These are phyloP conservation scores for Pyrenochaeta sp. DNA, from an alignment of 2,329 filamentous ascomycete species.

Conservation along the genomic window DNA sequence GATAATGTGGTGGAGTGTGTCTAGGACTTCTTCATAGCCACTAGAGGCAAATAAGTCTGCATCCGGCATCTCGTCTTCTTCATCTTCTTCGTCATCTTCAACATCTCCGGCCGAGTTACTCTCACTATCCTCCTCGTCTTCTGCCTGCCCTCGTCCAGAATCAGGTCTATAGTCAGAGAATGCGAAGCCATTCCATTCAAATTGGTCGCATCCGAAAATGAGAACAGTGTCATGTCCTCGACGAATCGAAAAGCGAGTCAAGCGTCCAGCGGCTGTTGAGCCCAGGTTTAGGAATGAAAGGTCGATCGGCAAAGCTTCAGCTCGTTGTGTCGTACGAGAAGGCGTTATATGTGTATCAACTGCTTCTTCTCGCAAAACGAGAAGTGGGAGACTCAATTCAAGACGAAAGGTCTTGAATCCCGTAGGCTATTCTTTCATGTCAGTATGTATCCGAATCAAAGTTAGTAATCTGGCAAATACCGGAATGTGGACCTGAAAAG, in stretches of 20 bases:
- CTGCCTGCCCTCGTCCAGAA: neutral
- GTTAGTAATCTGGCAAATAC: neutral
- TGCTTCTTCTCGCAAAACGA: constrained; percentile 2
- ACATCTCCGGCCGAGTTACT: neutral
- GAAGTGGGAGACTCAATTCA: constrained; percentile 6
- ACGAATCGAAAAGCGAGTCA: neutral
- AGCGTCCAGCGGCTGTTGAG: neutral
- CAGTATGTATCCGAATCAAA: neutral
- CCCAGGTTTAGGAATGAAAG: neutral
- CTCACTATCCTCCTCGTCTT: neutral
- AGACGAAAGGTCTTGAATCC: constrained; percentile 3
- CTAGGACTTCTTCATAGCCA: neutral
- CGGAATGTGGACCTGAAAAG: constrained; percentile 6
- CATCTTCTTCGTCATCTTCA: constrained; percentile 1
- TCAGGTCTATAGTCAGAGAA: neutral
- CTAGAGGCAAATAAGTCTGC: constrained; percentile 4
- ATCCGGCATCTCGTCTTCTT: neutral
- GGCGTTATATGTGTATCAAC: neutral
- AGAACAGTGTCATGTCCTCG: constrained; percentile 9
- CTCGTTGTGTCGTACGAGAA: neutral
- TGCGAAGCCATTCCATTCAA: constrained; percentile 7
- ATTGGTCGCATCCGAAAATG: constrained; percentile 9
- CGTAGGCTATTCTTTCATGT: neutral
- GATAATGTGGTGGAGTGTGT: neutral
- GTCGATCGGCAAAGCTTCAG: neutral